phyloP scores from a whole-genome alignment of 805 yeast species.

The Crinitomyces ghanaensis region DNA sequence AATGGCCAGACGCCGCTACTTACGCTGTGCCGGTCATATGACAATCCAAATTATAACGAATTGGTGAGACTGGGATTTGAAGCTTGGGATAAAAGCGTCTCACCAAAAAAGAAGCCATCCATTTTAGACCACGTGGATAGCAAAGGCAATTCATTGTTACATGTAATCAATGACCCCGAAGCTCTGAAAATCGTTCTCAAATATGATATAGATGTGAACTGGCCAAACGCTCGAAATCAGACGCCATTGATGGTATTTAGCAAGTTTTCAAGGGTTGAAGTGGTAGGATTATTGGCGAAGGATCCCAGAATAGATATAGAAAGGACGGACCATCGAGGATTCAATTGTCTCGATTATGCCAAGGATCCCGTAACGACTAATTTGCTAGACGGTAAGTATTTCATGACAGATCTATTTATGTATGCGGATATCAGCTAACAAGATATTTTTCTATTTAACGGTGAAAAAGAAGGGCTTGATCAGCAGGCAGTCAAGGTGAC shows the following conservation, averaged over 20 bases:
- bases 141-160: slow-evolving; percentile 67
- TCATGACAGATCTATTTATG: background rate
- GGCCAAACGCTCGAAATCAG: slow-evolving; percentile 42
- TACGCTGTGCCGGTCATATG: slow-evolving; percentile 68
- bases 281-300: slow-evolving; percentile 39
- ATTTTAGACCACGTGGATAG: slow-evolving; percentile 57
- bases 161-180: slow-evolving; percentile 44
- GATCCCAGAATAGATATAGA: slow-evolving; percentile 40
- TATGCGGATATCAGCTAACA: background rate
- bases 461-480: background rate
- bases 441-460: background rate
- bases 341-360: slow-evolving; percentile 27
- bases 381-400: slow-evolving; percentile 15
- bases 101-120: slow-evolving; percentile 2
- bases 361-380: slow-evolving; percentile 18
- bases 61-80: slow-evolving; percentile 11
- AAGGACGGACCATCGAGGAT: slow-evolving; percentile 20
- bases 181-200: slow-evolving; percentile 31
- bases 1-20: slow-evolving; percentile 71
- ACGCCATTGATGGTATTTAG: slow-evolving; percentile 66
- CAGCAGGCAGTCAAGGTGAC: slow-evolving; percentile 8
- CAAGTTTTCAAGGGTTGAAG: slow-evolving; percentile 54
- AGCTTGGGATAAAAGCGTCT: slow-evolving; percentile 9
- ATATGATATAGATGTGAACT: slow-evolving; percentile 44
- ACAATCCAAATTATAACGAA: slow-evolving; percentile 48